A percentile compares a stretch with the other conserved stretches of the same genome.
These are phyloP conservation scores for Fusarium floridanum DNA, from an alignment of 2,329 filamentous ascomycete species.

Conservation along the genomic window DNA sequence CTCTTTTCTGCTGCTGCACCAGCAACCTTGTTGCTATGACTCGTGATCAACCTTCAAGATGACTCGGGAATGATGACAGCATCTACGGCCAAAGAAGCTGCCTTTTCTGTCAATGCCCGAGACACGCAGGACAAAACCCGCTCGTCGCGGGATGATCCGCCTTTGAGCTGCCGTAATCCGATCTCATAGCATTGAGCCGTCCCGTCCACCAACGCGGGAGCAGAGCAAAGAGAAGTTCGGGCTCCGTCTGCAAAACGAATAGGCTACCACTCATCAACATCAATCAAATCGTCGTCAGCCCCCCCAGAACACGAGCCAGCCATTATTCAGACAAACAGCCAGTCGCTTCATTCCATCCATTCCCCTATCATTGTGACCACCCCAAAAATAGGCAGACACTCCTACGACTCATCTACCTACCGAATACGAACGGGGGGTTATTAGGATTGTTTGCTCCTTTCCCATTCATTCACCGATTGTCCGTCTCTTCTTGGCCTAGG, in stretches of 20 bases:
- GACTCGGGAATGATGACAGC: neutral
- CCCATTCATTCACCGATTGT: neutral
- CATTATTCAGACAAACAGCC: neutral
- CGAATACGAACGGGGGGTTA: neutral
- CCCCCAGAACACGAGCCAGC: neutral
- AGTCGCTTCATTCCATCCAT: neutral
- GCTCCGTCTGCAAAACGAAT: neutral
- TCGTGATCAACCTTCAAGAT: neutral
- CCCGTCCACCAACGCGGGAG: neutral
- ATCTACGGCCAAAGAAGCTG: constrained; percentile 4
- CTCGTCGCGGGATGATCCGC: neutral
- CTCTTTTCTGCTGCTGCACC: neutral
- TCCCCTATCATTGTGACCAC: neutral
- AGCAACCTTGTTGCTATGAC: neutral
- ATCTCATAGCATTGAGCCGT: neutral
- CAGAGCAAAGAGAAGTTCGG: neutral
- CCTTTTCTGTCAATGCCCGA: constrained; percentile 6
- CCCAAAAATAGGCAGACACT: constrained; percentile 2
- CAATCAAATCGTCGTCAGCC: neutral
- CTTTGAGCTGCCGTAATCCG: neutral
- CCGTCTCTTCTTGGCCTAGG: neutral
- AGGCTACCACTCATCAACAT: neutral
- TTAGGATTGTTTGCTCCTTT: constrained; percentile 12
- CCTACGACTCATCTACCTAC: neutral
- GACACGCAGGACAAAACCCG: neutral